Percentiles rank a stretch among this genome's conserved stretches.
Evolutionary conservation across 176 grass and related monocot species (phyloP).

Genomic region (Puccinellia tenuiflora): DNA sequence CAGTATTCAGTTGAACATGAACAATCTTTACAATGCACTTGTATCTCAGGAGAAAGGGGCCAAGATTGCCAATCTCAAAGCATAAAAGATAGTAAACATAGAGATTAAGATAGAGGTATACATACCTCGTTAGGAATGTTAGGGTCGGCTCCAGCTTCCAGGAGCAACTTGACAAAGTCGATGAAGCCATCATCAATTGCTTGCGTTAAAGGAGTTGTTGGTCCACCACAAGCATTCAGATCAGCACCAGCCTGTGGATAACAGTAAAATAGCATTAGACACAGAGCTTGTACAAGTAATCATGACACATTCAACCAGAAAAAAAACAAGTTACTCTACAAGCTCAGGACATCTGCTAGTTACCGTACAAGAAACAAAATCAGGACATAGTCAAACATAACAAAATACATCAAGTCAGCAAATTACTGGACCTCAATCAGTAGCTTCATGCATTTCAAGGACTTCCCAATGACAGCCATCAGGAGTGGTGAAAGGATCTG

Average conservation of each 20-base stretch:
- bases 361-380: background rate
- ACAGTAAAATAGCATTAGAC: background rate
- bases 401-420: background rate
- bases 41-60: background rate
- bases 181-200: constrained; percentile 25
- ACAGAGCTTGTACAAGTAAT: background rate
- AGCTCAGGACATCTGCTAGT: background rate
- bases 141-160: constrained; percentile 42
- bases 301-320: background rate
- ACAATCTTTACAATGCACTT: background rate
- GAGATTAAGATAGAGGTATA: background rate
- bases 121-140: constrained; percentile 34
- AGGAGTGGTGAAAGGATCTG: constrained; percentile 22
- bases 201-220: constrained; percentile 9
- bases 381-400: background rate
- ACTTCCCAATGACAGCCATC: constrained; percentile 5
- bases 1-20: background rate
- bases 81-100: background rate
- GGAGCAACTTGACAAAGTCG: constrained; percentile 29
- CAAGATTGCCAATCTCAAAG: background rate
- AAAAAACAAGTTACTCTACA: background rate
- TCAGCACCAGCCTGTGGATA: constrained; percentile 45
- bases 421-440: constrained; percentile 22
- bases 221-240: constrained; percentile 27
- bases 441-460: constrained; percentile 27